These are phyloP conservation scores for Rhizopogon vinicolor DNA, from an alignment of 768 basidiomycete genomes.

Conservation along the genomic window DNA sequence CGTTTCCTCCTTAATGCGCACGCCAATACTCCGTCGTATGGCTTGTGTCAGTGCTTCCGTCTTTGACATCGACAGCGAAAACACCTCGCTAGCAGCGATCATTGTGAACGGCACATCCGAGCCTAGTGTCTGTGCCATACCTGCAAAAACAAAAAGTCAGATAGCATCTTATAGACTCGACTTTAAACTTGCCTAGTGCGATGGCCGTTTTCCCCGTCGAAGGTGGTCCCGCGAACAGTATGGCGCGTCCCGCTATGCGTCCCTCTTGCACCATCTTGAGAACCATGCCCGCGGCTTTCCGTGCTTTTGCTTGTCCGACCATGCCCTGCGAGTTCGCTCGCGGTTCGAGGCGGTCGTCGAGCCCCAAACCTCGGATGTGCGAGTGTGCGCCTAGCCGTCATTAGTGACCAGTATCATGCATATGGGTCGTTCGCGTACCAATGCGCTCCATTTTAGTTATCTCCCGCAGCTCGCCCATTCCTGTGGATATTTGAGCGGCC, in stretches of 20 bases:
- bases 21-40: conserved; percentile 93
- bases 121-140: conserved; percentile 95
- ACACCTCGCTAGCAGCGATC: conserved; percentile 97
- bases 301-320: conserved; percentile 94
- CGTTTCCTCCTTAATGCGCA: conserved; percentile 95
- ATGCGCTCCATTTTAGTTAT: conserved; percentile 94
- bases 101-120: conserved; percentile 96
- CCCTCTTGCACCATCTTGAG: conserved; percentile 98
- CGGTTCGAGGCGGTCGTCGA: conserved; percentile 90
- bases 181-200: conserved; percentile 71
- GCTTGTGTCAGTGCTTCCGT: conserved; percentile 98
- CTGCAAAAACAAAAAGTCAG: conserved; percentile 31
- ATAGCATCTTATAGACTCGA: background rate
- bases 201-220: conserved; percentile 98
- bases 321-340: conserved; percentile 88
- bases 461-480: conserved; percentile 76
- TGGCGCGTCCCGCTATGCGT: conserved; percentile 90
- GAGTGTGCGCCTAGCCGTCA: conserved; percentile 71
- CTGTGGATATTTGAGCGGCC: conserved; percentile 74
- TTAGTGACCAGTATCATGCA: background rate
- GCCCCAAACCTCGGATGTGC: conserved; percentile 92
- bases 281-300: conserved; percentile 97
- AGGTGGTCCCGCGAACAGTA: conserved; percentile 96
- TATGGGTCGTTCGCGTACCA: conserved; percentile 37
- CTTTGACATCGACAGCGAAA: conserved; percentile 97